Evolutionary conservation across 208 protist genomes (phyloP), one percentile per base, ranked within the genome.

Genomic region (Porcisia deanei): DNA sequence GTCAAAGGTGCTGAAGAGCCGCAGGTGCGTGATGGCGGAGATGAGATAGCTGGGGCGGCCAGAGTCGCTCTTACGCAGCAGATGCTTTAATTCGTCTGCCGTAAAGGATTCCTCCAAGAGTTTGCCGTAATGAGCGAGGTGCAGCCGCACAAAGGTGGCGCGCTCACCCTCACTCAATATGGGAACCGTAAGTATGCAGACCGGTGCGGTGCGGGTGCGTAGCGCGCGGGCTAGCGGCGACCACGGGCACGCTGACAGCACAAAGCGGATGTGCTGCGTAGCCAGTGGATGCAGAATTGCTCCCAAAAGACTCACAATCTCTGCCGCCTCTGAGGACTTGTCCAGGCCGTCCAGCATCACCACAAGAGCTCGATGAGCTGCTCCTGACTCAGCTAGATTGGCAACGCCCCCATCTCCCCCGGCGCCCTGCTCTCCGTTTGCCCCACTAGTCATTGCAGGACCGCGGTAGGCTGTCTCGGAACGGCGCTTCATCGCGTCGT

Each of bases 1-100:
- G 73, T 91, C 89, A 71, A 91, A 96, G 16, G 80, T 86, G 79
- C 89, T 95, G 87, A 95, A 95, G 39, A 96, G 85, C 4, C 91
- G 85, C 53, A 97, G 83, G 73, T 96, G 89, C 18, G 83, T 88
- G 22, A 96, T 85, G 25, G 87, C 88, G 49, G 85, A 74, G 58
- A 81, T 94, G 52, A 97, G 85, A 71, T 96, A 94, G 37, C 84
- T 86, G 8, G 91, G 82, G 22, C 82, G 85, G 1, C 81, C 81
- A 14, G 91, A 87, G 47, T 87, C 91, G n/a, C 69, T 53, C 67
- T 96, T 97, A 34, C 89, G 84, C 65, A 95, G 82, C 20, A 97
- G 80, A 20, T 83, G 71, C 41, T 86, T 89, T 39, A 95, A 54
- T 69, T 93, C 88, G 71, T 93, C 92, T n/a, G 86, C 53, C 10